Percentiles rank a stretch among this genome's conserved stretches.
Evolutionary conservation across 805 yeast genomes (phyloP).

Genomic region (Candida peoriensis): DNA sequence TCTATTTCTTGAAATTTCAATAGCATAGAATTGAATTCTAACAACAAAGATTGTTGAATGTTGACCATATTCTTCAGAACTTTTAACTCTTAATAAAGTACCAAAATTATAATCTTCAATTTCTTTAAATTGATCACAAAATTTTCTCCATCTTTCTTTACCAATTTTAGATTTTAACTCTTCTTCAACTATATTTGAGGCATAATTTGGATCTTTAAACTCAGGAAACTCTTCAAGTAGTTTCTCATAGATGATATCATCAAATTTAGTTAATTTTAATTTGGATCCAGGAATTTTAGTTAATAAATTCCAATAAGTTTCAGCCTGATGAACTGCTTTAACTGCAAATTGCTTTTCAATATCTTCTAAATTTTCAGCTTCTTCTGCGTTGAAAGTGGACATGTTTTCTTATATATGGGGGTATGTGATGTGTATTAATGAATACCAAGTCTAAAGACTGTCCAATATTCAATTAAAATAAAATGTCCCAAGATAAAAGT

Average conservation of each 20-base stretch:
- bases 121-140: conserved; percentile 76
- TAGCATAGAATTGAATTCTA: conserved; percentile 90
- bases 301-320: conserved; percentile 84
- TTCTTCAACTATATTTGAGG: conserved; percentile 61
- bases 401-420: conserved; percentile 1
- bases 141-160: conserved; percentile 88
- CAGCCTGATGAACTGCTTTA: conserved; percentile 93
- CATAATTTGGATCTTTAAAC: conserved; percentile 54
- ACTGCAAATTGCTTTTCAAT: conserved; percentile 98
- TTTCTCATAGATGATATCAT: conserved; percentile 61
- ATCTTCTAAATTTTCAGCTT: conserved; percentile 91
- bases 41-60: conserved; percentile 83
- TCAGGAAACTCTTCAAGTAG: conserved; percentile 83
- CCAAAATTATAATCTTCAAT: conserved; percentile 95
- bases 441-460: too few species aligned
- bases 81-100: conserved; percentile 75
- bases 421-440: too few species aligned
- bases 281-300: conserved; percentile 73
- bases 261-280: conserved; percentile 65
- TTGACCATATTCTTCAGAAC: conserved; percentile 72
- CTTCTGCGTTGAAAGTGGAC: conserved; percentile 66
- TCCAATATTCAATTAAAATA: too few species aligned
- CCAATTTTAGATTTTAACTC: conserved; percentile 77
- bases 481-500: too few species aligned
- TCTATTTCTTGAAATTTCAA: conserved; percentile 91